Conservation (phyloP, 306 rosid species). For the Sicyos edulis region DNA sequence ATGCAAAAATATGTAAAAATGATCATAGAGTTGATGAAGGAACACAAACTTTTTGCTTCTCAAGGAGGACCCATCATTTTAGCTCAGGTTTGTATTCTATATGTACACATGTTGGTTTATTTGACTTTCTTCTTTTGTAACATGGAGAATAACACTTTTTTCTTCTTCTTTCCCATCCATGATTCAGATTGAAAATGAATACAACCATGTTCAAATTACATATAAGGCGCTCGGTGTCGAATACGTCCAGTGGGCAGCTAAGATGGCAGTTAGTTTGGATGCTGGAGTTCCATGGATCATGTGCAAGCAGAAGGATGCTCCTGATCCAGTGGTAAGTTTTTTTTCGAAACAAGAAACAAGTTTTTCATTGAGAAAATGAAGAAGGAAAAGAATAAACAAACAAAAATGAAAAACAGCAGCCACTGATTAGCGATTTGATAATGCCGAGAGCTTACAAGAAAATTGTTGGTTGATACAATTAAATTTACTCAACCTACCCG, state of each 20-base stretch:
- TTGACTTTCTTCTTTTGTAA: neutral
- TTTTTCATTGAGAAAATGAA: too few species aligned
- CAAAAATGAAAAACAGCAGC: too few species aligned
- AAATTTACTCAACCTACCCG: too few species aligned
- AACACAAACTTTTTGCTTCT: constrained; percentile 57
- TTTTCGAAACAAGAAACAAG: too few species aligned
- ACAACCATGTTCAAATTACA: constrained; percentile 70
- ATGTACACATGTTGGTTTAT: neutral
- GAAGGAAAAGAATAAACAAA: too few species aligned
- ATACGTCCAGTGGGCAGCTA: constrained; percentile 85
- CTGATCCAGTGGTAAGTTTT: constrained; percentile 93
- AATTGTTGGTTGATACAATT: too few species aligned
- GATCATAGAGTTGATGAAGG: constrained; percentile 51
- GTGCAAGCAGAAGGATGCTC: constrained; percentile 99
- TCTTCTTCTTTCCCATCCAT: neutral
- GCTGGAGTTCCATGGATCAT: constrained; percentile 98
- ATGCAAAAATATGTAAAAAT: constrained; percentile 51
- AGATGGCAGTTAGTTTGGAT: constrained; percentile 76
- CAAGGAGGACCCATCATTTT: constrained; percentile 91
- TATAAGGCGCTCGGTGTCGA: constrained; percentile 39
- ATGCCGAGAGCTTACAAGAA: too few species aligned
- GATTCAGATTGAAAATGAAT: constrained; percentile 83
- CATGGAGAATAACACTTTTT: neutral
- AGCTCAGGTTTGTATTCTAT: constrained; percentile 55
- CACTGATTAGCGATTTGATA: too few species aligned